Conservation (phyloP, 305 asterid species). For the Solanum hybrid region DNA sequence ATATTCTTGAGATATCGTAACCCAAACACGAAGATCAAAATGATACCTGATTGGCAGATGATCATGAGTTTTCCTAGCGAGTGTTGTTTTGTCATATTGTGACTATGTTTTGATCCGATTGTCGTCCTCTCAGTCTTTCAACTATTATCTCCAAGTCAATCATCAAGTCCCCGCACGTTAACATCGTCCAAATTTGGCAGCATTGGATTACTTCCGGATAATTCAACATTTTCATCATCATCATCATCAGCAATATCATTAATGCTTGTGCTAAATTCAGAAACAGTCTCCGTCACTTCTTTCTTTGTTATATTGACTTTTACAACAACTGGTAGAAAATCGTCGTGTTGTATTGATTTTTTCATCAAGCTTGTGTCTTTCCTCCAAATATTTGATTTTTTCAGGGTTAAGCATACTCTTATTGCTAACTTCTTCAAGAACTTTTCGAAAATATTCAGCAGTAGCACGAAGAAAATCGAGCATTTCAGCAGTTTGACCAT, state of each 20-base stretch:
- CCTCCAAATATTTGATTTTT: background rate
- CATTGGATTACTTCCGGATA: too few species aligned
- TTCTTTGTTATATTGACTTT: too few species aligned
- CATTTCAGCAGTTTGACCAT: background rate
- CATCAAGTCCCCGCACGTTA: too few species aligned
- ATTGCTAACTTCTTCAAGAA: background rate
- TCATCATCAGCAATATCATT: too few species aligned
- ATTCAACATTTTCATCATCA: too few species aligned
- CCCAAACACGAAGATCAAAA: too few species aligned
- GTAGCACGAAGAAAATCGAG: background rate
- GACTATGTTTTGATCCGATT: too few species aligned
- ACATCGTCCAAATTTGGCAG: too few species aligned
- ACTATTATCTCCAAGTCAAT: too few species aligned
- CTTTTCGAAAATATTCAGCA: background rate
- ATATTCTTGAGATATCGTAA: background rate
- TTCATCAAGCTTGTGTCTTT: background rate
- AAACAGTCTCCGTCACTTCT: too few species aligned
- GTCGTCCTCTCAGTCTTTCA: too few species aligned
- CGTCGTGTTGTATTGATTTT: background rate
- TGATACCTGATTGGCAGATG: background rate
- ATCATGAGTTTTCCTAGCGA: background rate
- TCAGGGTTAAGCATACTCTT: background rate
- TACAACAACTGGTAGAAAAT: background rate
- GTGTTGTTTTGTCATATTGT: background rate
- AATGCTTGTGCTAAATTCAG: too few species aligned